Evolutionary conservation across 2,329 filamentous ascomycete genomes (phyloP), one percentile per base, ranked within the genome.

Genomic region (Orbilia javanica): DNA sequence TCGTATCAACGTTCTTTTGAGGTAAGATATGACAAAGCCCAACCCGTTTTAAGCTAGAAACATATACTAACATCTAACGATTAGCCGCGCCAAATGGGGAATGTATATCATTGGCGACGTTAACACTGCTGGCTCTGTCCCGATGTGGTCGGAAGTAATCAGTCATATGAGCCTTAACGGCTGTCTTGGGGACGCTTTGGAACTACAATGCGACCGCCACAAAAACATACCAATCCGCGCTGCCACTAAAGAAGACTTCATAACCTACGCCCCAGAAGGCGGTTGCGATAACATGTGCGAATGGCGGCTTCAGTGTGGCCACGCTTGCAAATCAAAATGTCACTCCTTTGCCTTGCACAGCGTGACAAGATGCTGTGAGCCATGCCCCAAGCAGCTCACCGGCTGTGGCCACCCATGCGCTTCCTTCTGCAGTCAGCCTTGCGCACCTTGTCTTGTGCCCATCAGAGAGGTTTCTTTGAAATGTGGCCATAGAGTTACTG

Each of bases 61-160:
- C 5, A 15, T 44, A 44, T n/a, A 44, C 87, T 84, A 27, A 90
- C 89, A 93, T 44, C n/a, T 34, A 34, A 80, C 87, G 91, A 0
- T 89, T 92, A 90, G 88, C 42, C 88, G 91, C 2, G 91, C 91
- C 0, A 85, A 89, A 80, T 88, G 93, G 80, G 90, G 91, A 0
- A 89, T 93, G 87, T 92, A 90, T 81, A 84, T 94, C 18, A 89
- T 94, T 36, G 90, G 91, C 0, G 91, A 93, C 80, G 81, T 88
- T 0, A 83, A 87, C 0, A 93, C 90, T 0, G 90, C 87, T 31
- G 93, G 72, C 90, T 93, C 0, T 84, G 92, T 0, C 84, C 93
- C 0, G 15, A 82, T 82, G 81, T 82, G 81, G 81, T 65, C 68
- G 8, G 63, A 80, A 2, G 73, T 82, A 8, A 72, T 82, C 13